phyloP scores from a whole-genome alignment of 2,329 filamentous ascomycete genomes.

The Neonectria sp. region DNA sequence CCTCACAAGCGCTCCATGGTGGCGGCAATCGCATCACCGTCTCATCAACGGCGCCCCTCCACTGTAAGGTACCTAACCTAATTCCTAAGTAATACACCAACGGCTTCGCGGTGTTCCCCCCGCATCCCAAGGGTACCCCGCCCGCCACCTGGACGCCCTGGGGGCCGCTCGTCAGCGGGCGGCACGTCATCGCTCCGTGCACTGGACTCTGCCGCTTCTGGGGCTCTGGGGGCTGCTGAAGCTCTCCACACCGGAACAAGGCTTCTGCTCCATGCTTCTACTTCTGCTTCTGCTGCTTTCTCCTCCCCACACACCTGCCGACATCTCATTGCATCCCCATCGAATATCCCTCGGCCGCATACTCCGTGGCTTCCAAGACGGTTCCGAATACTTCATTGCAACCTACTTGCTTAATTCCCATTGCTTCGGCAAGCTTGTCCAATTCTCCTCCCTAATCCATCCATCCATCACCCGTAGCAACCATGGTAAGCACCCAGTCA shows the following conservation, averaged over 20 bases:
- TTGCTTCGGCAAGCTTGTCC: conserved; percentile 1
- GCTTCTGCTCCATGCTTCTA: conserved; percentile 3
- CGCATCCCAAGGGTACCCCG: conserved; percentile 24
- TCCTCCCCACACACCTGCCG: conserved; percentile 2
- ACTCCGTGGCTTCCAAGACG: background rate
- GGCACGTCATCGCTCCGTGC: conserved; percentile 30
- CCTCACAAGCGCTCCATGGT: background rate
- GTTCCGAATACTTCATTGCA: background rate
- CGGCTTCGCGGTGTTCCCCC: conserved; percentile 6
- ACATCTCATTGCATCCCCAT: conserved; percentile 7
- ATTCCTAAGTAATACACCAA: background rate
- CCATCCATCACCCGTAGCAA: conserved; percentile 22
- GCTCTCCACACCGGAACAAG: conserved; percentile 26
- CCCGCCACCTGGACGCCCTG: conserved; percentile 19
- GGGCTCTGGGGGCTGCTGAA: conserved; percentile 12
- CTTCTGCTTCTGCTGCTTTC: conserved; percentile 6
- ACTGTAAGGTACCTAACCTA: conserved; percentile 16
- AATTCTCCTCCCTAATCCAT: conserved; percentile 5
- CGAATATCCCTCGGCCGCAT: conserved; percentile 16
- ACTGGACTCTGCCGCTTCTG: conserved; percentile 11
- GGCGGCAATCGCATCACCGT: conserved; percentile 14
- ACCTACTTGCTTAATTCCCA: background rate
- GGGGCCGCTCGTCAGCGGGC: conserved; percentile 16
- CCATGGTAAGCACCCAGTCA: conserved; percentile 25
- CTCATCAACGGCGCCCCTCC: background rate